A percentile compares a stretch with the other conserved stretches of the same genome.
phyloP scores from a whole-genome alignment of 768 basidiomycete species.

The Daedaleopsis sinensis region DNA sequence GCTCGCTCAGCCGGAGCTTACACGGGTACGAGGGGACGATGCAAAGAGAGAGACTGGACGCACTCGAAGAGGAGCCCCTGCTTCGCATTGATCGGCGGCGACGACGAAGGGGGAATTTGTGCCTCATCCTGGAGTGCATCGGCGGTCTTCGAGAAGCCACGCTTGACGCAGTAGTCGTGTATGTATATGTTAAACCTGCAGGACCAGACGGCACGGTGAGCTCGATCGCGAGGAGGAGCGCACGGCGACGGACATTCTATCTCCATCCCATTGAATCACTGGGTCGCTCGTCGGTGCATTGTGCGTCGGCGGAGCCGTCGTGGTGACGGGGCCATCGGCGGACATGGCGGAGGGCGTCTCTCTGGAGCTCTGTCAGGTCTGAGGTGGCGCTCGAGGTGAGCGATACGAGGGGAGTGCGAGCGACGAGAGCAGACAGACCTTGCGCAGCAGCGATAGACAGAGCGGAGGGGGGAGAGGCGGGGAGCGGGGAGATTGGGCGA shows the following conservation, averaged over 20 bases:
- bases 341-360: conserved; percentile 18
- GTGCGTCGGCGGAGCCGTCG: conserved; percentile 5
- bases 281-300: conserved; percentile 3
- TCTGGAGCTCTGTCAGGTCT: conserved; percentile 10
- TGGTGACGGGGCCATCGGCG: conserved; percentile 10
- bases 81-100: conserved; percentile 80
- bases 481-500: conserved; percentile 3
- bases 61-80: conserved; percentile 86
- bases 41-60: conserved; percentile 29
- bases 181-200: conserved; percentile 89
- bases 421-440: conserved; percentile 11
- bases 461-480: conserved; percentile 3
- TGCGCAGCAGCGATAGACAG: conserved; percentile 21
- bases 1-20: too few species aligned
- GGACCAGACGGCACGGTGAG: not conserved
- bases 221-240: conserved; percentile 1
- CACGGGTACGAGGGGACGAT: not conserved
- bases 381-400: conserved; percentile 8
- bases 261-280: conserved; percentile 74
- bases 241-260: conserved; percentile 62
- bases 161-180: conserved; percentile 81
- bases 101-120: conserved; percentile 59
- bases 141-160: conserved; percentile 76
- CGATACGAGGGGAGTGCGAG: conserved; percentile 4
- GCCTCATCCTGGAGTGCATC: conserved; percentile 68